Evolutionary conservation across 208 protist species (phyloP), one percentile per base, ranked within the genome.

Genomic region (Phytomonas sp.): DNA sequence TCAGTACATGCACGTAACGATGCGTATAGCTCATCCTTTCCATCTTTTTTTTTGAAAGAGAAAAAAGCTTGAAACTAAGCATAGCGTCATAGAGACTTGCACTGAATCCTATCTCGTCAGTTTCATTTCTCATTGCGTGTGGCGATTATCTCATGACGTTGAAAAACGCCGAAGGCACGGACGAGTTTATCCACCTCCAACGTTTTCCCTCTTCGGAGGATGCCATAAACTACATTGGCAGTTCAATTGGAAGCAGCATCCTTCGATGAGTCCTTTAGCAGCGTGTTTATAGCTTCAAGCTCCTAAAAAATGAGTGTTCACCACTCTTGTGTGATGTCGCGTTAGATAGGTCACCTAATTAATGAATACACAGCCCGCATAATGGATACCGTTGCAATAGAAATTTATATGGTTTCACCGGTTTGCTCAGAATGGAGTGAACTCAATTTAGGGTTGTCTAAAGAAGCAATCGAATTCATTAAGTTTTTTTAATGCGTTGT

Each of bases 331-430:
- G 8, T 8, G 34, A 37, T 37, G 8, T 37, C 3, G 8, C 8
- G 8, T 37, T 37, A 8, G 3, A 37, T 11, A 37, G 34, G 8
- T 11, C 3, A 37, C 34, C 34, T 37, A 37, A 8, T 37, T 37
- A 11, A 8, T 37, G 34, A 8, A 37, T 37, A 8, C 34, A 37
- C 8, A 37, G 34, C 8, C 34, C 5, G 3, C 34, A 37, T 37
- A 37, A 11, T 37, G 34, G 5, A 37, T 37, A 37, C 34, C 34
- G 34, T 37, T 37, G 34, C 3, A 3, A 37, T 37, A 3, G 34
- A 37, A 37, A 37, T 37, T 60, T 63, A 66, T 29, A 69, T 74
- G 12, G n/a, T 66, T 62, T 7, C 10, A 34, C 34, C 63, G 26
- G 14, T 45, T 45, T 40, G 4, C 32, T 67, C 63, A 49, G 49